Evolutionary conservation across 805 yeast species (phyloP).

Genomic region (Komagataella kurtzmanii): DNA sequence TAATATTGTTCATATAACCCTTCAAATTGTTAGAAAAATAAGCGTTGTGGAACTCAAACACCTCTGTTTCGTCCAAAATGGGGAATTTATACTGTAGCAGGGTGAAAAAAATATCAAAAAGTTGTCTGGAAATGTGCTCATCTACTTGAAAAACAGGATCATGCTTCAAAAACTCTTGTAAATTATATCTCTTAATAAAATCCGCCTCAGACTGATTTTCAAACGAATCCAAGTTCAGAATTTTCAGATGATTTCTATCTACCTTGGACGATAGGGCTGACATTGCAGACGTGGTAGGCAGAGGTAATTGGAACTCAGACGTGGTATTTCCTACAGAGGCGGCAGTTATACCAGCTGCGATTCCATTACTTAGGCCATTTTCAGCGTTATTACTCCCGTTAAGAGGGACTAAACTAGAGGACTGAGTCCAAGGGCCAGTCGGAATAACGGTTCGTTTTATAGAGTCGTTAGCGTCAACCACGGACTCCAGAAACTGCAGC

Average conservation of each 20-base stretch:
- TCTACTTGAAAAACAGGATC: conserved; percentile 43
- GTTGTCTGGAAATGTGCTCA: conserved; percentile 31
- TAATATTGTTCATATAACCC: conserved; percentile 22
- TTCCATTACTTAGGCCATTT: background rate
- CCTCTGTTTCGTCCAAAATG: conserved; percentile 35
- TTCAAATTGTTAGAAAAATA: conserved; percentile 23
- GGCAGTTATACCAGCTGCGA: background rate
- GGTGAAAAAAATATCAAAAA: conserved; percentile 41
- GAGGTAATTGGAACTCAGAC: background rate
- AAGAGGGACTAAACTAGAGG: background rate
- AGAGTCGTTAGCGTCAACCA: background rate
- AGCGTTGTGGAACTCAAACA: conserved; percentile 33
- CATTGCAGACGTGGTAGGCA: background rate
- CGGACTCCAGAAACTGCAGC: conserved; percentile 31
- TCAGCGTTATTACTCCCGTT: background rate
- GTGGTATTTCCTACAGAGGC: background rate
- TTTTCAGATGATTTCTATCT: conserved; percentile 4
- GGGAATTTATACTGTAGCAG: conserved; percentile 46
- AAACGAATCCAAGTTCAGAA: conserved; percentile 3
- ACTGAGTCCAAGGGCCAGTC: background rate
- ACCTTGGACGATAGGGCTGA: background rate
- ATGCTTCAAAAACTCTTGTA: conserved; percentile 27
- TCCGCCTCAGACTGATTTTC: conserved; percentile 1
- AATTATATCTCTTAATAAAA: conserved; percentile 28
- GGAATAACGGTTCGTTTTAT: background rate